Conservation (phyloP, 257 asterid genomes). For the Forsythia viridissima region DNA sequence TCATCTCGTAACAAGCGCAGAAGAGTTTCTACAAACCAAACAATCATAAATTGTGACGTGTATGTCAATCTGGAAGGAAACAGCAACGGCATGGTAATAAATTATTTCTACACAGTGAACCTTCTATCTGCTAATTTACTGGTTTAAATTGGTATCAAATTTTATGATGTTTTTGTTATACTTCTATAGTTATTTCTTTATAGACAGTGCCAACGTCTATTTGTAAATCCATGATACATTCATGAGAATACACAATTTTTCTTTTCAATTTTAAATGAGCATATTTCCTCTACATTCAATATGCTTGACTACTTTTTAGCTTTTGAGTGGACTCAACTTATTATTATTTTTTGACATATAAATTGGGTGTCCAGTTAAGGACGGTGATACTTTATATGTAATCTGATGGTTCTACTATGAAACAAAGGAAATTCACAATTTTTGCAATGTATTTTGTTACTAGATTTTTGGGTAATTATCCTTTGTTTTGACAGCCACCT, state of each 20-base stretch:
- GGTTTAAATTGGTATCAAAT: conserved; percentile 4
- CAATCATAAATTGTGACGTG: conserved; percentile 47
- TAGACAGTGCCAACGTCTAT: too few species aligned
- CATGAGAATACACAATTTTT: background rate
- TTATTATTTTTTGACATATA: background rate
- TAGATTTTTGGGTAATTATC: background rate
- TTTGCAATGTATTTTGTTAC: background rate
- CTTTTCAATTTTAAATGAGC: background rate
- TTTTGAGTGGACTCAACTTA: background rate
- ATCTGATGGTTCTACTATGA: background rate
- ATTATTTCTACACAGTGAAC: background rate
- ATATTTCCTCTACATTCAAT: background rate
- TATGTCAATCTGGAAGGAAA: conserved; percentile 67
- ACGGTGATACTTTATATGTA: background rate
- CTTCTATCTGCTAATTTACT: background rate
- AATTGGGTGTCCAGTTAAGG: background rate
- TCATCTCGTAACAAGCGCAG: conserved; percentile 52
- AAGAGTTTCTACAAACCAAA: conserved; percentile 49
- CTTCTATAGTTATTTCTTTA: background rate
- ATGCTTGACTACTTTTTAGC: background rate
- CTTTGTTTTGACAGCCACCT: background rate
- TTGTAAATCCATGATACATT: too few species aligned
- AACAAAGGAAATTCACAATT: background rate
- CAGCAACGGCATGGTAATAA: conserved; percentile 55
- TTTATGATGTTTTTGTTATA: background rate